Conservation (phyloP, 164 flowering plant genomes). For the Vitis rotundifolia region DNA sequence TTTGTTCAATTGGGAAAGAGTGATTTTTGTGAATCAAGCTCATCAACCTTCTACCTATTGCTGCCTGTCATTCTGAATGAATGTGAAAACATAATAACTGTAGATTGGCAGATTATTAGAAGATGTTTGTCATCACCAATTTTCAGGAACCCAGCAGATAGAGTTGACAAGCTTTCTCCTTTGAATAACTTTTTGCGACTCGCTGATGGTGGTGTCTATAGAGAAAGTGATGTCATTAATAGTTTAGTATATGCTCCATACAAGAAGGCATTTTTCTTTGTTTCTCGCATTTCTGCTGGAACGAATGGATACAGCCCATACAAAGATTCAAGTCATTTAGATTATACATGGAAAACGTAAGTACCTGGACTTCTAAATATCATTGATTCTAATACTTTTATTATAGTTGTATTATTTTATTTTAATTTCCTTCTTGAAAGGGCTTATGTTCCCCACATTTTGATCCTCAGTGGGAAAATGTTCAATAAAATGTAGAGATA, state of each 20-base stretch:
- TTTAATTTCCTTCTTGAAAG: no score
- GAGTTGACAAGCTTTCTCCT: conserved; percentile 14
- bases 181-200: conserved; percentile 38
- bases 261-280: conserved; percentile 58
- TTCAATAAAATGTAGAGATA: no score
- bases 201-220: conserved; percentile 52
- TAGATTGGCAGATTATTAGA: conserved; percentile 71
- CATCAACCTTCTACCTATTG: conserved; percentile 69
- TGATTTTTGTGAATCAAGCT: conserved; percentile 22
- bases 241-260: conserved; percentile 77
- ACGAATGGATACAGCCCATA: conserved; percentile 54
- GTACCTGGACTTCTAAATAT: conserved; percentile 19
- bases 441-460: no score
- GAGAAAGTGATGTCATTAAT: conserved; percentile 47
- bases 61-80: conserved; percentile 61
- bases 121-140: conserved; percentile 82
- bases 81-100: conserved; percentile 20
- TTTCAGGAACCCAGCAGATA: conserved; percentile 37
- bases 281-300: conserved; percentile 43
- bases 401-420: background rate
- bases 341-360: conserved; percentile 53
- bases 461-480: no score
- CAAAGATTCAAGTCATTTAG: conserved; percentile 41
- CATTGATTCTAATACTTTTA: background rate
- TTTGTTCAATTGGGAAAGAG: conserved; percentile 58